Evolutionary conservation across 176 grass and related monocot species (phyloP).

Genomic region (Alloteropsis semialata): DNA sequence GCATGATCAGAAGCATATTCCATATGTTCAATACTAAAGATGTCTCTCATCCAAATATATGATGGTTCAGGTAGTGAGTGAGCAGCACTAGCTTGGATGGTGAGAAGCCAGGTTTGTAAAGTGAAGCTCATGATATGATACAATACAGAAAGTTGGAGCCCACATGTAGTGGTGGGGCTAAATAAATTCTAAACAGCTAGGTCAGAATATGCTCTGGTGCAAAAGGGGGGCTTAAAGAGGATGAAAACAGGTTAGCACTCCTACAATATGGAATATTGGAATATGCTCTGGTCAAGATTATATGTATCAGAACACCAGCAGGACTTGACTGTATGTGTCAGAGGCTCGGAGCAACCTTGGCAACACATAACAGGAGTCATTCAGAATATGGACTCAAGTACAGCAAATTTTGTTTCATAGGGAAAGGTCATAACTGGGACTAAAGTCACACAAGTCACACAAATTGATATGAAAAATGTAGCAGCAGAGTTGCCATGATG

Average conservation of each 20-base stretch:
- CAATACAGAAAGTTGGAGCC: not conserved
- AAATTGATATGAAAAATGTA: not conserved
- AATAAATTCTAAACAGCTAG: not conserved
- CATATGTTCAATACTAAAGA: not conserved
- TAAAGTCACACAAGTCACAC: not conserved
- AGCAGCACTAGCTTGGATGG: not conserved
- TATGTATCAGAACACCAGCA: not conserved
- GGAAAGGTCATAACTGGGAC: conserved; percentile 1
- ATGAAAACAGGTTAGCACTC: not conserved
- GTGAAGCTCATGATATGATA: conserved; percentile 11
- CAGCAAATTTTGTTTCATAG: not conserved
- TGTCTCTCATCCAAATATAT: not conserved
- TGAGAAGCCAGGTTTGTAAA: not conserved
- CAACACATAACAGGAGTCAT: not conserved
- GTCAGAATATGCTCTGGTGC: not conserved
- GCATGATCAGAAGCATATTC: not conserved
- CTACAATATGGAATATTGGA: not conserved
- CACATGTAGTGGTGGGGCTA: conserved; percentile 1
- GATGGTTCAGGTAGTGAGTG: not conserved
- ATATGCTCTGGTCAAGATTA: not conserved
- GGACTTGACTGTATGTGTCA: not conserved
- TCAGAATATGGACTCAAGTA: not conserved
- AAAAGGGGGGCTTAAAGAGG: not conserved
- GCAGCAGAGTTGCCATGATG: not conserved
- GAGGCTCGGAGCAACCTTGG: not conserved